A percentile compares a stretch with the other conserved stretches of the same genome.
These are phyloP conservation scores for Orbilia quercus DNA, from an alignment of 2,329 filamentous ascomycete species.

Conservation along the genomic window DNA sequence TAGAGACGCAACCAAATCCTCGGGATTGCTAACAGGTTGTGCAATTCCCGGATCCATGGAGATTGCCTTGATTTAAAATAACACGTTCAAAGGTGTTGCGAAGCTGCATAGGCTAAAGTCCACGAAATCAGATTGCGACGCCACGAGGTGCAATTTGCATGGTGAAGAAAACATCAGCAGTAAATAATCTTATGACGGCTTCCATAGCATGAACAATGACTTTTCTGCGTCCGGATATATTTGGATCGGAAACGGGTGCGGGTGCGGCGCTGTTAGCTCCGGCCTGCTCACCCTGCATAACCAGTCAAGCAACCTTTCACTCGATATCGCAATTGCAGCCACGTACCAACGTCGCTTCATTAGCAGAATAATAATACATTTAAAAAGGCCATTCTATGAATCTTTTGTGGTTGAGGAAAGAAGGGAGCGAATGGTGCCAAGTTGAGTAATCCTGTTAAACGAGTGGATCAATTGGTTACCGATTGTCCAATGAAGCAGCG, in stretches of 20 bases:
- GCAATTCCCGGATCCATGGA: too few species aligned
- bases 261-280: background rate
- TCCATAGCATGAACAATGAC: background rate
- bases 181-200: background rate
- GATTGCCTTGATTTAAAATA: too few species aligned
- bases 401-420: background rate
- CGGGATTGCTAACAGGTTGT: too few species aligned
- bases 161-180: background rate
- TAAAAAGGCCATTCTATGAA: background rate
- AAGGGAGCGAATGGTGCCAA: background rate
- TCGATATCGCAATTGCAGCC: background rate
- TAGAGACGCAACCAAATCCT: too few species aligned
- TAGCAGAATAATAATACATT: too few species aligned
- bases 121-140: too few species aligned
- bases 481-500: background rate
- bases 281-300: background rate
- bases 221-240: background rate
- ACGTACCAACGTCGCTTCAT: background rate
- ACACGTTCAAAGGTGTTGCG: too few species aligned
- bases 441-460: background rate
- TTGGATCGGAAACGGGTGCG: constrained; percentile 2
- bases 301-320: background rate
- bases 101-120: too few species aligned
- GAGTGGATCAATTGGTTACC: background rate
- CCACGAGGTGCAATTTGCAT: too few species aligned